phyloP scores from a whole-genome alignment of 192 early-diverging fungal species.

The Coemansia sp. region DNA sequence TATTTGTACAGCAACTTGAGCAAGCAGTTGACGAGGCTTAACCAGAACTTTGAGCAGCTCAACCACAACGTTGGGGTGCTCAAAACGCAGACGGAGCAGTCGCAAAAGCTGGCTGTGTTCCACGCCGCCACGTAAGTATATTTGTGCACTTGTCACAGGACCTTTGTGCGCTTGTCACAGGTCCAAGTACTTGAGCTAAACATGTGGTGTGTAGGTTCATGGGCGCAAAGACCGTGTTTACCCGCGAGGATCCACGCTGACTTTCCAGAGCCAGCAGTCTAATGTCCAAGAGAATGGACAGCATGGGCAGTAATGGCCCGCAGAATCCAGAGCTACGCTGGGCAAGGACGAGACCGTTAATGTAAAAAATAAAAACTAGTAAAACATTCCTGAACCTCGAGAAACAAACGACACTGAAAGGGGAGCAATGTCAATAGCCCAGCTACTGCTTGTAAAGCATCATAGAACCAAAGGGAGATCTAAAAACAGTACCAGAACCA shows the following conservation, averaged over 20 bases:
- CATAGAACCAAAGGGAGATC: not conserved
- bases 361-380: too few species aligned
- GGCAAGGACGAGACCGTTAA: too few species aligned
- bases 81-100: conserved; percentile 40
- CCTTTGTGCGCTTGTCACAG: not conserved
- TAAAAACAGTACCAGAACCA: too few species aligned
- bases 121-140: conserved; percentile 42
- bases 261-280: too few species aligned
- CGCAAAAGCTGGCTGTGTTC: conserved; percentile 38
- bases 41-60: conserved; percentile 49
- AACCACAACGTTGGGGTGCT: conserved; percentile 31
- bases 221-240: conserved; percentile 45
- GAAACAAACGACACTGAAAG: too few species aligned
- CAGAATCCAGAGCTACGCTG: too few species aligned
- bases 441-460: not conserved
- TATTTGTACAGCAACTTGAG: conserved; percentile 46
- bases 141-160: not conserved
- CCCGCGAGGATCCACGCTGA: not conserved
- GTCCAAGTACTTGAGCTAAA: not conserved
- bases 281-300: too few species aligned
- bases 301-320: not conserved
- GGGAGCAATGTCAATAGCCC: too few species aligned
- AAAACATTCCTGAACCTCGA: too few species aligned
- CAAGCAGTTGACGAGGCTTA: conserved; percentile 44
- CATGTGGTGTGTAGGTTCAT: conserved; percentile 31